phyloP scores from a whole-genome alignment of 2,329 filamentous ascomycete genomes.

The Fusarium praegraminearum region DNA sequence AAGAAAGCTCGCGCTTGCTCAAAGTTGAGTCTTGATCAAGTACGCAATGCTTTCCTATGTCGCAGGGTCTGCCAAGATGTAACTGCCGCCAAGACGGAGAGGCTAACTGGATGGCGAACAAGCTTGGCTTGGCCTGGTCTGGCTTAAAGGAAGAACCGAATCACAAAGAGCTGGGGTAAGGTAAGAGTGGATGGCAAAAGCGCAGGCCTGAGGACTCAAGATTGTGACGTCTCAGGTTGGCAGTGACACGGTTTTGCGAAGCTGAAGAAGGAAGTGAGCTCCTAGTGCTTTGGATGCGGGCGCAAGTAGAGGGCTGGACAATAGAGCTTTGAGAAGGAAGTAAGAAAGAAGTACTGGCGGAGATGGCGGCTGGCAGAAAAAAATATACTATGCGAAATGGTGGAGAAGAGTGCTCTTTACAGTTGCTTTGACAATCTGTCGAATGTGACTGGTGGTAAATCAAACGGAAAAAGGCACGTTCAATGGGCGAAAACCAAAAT shows the following conservation, averaged over 20 bases:
- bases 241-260: constrained; percentile 12
- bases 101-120: constrained; percentile 27
- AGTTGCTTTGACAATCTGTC: constrained; percentile 10
- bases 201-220: constrained; percentile 1
- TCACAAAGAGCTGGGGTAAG: constrained; percentile 18
- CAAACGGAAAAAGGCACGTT: constrained; percentile 1
- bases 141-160: constrained; percentile 25
- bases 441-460: constrained; percentile 6
- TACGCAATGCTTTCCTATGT: constrained; percentile 23
- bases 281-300: constrained; percentile 10
- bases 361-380: neutral
- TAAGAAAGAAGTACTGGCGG: constrained; percentile 5
- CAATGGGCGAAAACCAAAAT: constrained; percentile 2
- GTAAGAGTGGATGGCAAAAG: neutral
- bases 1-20: constrained; percentile 21
- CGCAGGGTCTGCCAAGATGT: constrained; percentile 31
- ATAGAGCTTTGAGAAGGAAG: constrained; percentile 7
- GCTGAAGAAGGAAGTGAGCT: constrained; percentile 8
- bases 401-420: constrained; percentile 3
- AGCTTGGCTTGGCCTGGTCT: constrained; percentile 37
- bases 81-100: constrained; percentile 39
- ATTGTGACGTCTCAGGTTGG: constrained; percentile 17
- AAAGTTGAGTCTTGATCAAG: constrained; percentile 27
- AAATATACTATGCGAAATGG: constrained; percentile 5
- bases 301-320: constrained; percentile 12